phyloP scores from a whole-genome alignment of 2,329 filamentous ascomycete genomes.

The Ophiosphaerella korrae region DNA sequence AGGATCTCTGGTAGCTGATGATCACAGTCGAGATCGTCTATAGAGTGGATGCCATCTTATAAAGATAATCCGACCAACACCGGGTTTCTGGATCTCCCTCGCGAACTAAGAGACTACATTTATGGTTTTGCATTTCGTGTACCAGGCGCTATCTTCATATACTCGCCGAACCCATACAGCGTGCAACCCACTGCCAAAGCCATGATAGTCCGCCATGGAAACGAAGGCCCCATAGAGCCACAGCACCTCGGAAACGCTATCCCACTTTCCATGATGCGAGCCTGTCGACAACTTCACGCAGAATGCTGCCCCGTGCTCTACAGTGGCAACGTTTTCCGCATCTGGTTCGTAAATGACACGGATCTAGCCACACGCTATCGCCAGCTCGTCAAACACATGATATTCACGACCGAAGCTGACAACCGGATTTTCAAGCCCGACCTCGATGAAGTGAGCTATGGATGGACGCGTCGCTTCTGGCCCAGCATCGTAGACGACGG shows the following conservation, averaged over 20 bases:
- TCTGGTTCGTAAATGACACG: constrained; percentile 20
- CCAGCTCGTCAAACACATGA: constrained; percentile 26
- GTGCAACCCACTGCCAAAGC: constrained; percentile 19
- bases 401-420: constrained; percentile 25
- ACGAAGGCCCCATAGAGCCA: constrained; percentile 29
- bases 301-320: constrained; percentile 56
- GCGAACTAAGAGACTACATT: constrained; percentile 36
- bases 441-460: constrained; percentile 31
- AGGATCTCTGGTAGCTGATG: background rate
- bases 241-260: constrained; percentile 19
- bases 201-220: constrained; percentile 31
- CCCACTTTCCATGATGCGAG: constrained; percentile 35
- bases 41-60: constrained; percentile 27
- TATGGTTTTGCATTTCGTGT: constrained; percentile 30
- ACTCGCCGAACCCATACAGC: constrained; percentile 21
- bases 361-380: constrained; percentile 25
- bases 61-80: constrained; percentile 15
- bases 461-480: constrained; percentile 39
- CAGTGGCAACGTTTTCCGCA: constrained; percentile 52
- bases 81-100: constrained; percentile 39
- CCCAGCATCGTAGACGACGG: constrained; percentile 27
- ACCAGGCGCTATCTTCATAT: constrained; percentile 36
- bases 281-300: constrained; percentile 49
- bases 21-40: constrained; percentile 5
- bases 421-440: constrained; percentile 28